Percentiles rank a stretch among this genome's conserved stretches.
These are phyloP conservation scores for Cutaneotrichosporon curvatum DNA, from an alignment of 1,284 basidiomycete genomes.

Conservation along the genomic window DNA sequence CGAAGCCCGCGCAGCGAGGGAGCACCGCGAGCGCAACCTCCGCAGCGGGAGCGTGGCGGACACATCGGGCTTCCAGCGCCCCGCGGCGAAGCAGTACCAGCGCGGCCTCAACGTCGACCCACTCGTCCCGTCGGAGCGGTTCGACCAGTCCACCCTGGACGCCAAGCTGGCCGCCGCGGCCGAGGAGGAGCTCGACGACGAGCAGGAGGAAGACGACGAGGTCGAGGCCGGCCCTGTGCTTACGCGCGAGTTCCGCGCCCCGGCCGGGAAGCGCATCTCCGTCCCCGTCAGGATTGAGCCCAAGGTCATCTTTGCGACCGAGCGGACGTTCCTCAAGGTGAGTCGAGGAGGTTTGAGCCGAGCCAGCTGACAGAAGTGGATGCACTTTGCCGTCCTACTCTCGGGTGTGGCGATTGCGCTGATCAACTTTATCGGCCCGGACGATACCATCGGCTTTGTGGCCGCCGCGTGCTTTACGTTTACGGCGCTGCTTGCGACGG, in stretches of 20 bases:
- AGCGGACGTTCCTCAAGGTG: slow-evolving; percentile 55
- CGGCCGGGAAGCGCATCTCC: slow-evolving; percentile 80
- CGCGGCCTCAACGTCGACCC: slow-evolving; percentile 68
- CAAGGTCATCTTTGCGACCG: slow-evolving; percentile 89
- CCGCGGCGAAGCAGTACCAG: slow-evolving; percentile 31
- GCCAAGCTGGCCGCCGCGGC: slow-evolving; percentile 56
- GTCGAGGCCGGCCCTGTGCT: slow-evolving; percentile 38
- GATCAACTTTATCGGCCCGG: slow-evolving; percentile 75
- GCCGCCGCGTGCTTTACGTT: slow-evolving; percentile 82
- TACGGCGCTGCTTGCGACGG: slow-evolving; percentile 78
- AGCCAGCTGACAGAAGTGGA: no score
- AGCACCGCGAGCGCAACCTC: slow-evolving; percentile 70
- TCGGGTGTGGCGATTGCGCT: slow-evolving; percentile 81
- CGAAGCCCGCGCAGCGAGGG: slow-evolving; percentile 74
- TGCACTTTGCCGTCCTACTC: slow-evolving; percentile 83
- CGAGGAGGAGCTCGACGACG: slow-evolving; percentile 35
- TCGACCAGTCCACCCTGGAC: slow-evolving; percentile 57
- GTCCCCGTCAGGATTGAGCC: slow-evolving; percentile 92
- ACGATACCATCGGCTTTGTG: slow-evolving; percentile 71
- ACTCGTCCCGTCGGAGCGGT: slow-evolving; percentile 67
- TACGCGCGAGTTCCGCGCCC: slow-evolving; percentile 68
- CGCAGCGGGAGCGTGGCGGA: slow-evolving; percentile 49
- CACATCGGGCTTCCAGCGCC: slow-evolving; percentile 12
- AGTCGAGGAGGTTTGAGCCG: background rate
- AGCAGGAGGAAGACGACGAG: slow-evolving; percentile 41